Conservation (phyloP, 2,329 filamentous ascomycete species). For the Talaromyces sp. region DNA sequence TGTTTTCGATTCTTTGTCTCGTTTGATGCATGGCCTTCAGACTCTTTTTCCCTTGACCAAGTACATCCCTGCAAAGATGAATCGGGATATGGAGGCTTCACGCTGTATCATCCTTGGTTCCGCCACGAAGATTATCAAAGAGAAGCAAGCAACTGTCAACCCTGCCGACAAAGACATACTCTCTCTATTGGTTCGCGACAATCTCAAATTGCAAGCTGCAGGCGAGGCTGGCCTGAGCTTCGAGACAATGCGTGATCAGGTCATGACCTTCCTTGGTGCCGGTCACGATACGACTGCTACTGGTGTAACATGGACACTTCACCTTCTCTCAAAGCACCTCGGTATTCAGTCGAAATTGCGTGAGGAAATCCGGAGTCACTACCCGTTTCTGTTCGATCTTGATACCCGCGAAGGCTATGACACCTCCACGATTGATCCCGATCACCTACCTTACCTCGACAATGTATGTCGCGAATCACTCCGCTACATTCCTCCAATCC, state of each 20-base stretch:
- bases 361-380: constrained; percentile 36
- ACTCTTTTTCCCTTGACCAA: constrained; percentile 42
- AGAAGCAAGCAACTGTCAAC: constrained; percentile 35
- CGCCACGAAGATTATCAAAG: constrained; percentile 36
- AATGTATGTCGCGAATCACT: constrained; percentile 48
- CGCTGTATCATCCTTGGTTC: constrained; percentile 36
- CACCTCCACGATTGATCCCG: constrained; percentile 33
- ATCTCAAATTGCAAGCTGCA: constrained; percentile 38
- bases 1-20: constrained; percentile 37
- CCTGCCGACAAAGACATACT: constrained; percentile 38
- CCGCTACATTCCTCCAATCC: constrained; percentile 47
- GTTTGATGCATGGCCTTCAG: constrained; percentile 42
- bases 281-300: constrained; percentile 48
- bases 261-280: constrained; percentile 43
- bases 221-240: constrained; percentile 38
- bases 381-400: constrained; percentile 41
- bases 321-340: constrained; percentile 40
- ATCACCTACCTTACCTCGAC: constrained; percentile 45
- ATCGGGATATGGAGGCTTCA: constrained; percentile 35
- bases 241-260: constrained; percentile 36
- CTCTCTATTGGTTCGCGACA: constrained; percentile 42
- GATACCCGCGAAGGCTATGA: constrained; percentile 29
- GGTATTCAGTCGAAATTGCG: constrained; percentile 41
- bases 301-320: constrained; percentile 43
- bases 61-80: constrained; percentile 39